Percentiles rank a stretch among this genome's conserved stretches.
Conservation (phyloP, 495 filamentous ascomycete genomes). For the Penicillium manginii region DNA sequence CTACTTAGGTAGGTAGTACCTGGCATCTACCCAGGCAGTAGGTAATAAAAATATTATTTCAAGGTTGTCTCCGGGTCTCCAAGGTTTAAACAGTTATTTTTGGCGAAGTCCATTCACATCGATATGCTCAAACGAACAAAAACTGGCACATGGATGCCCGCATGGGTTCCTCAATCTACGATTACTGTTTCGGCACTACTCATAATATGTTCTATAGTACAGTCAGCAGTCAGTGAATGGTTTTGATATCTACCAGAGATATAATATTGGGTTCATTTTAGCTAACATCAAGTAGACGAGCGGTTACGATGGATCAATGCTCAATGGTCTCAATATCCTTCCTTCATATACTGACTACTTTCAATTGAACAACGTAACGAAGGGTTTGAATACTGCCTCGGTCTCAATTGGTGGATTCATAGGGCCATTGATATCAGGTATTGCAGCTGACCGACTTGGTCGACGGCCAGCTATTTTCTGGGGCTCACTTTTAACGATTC, state of each 20-base stretch:
- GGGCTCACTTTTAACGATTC: slow-evolving; percentile 42
- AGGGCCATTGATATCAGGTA: slow-evolving; percentile 40
- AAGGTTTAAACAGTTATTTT: too few relatives aligned
- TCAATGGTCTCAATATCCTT: slow-evolving; percentile 57
- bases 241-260: not conserved
- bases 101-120: not conserved
- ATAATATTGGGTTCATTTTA: not conserved
- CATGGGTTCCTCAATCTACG: slow-evolving; percentile 53
- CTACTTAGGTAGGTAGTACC: too few relatives aligned
- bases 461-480: slow-evolving; percentile 51
- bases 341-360: slow-evolving; percentile 55
- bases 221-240: slow-evolving; percentile 39
- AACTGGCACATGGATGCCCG: slow-evolving; percentile 56
- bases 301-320: slow-evolving; percentile 56
- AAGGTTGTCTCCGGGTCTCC: too few relatives aligned
- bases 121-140: slow-evolving; percentile 37
- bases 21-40: too few relatives aligned
- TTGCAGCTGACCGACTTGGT: slow-evolving; percentile 45
- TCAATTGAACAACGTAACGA: slow-evolving; percentile 44
- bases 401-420: slow-evolving; percentile 50
- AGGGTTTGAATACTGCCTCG: slow-evolving; percentile 49
- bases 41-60: too few relatives aligned
- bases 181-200: slow-evolving; percentile 43
- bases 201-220: slow-evolving; percentile 50
- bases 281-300: slow-evolving; percentile 25